A percentile compares a stretch with the other conserved stretches of the same genome.
Conservation (phyloP, 495 filamentous ascomycete species). For the Penicillium dipodomyicola region DNA sequence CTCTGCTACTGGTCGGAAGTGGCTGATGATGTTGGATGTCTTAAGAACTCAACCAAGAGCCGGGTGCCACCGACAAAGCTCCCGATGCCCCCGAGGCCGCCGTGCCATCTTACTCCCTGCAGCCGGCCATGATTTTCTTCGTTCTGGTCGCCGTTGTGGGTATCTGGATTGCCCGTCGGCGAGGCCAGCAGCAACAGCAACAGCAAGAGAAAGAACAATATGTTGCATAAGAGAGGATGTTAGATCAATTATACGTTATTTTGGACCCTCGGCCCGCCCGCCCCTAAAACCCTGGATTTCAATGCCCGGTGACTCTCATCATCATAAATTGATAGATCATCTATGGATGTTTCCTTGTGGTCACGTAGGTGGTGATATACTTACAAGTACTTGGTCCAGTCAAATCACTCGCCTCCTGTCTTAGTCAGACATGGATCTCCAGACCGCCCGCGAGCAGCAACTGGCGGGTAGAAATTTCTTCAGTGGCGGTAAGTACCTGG, state of each 20-base stretch:
- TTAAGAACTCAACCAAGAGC: constrained; percentile 25
- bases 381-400: constrained; percentile 1
- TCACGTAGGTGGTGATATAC: constrained; percentile 3
- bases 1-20: constrained; percentile 28
- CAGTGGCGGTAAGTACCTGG: constrained; percentile 11
- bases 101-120: constrained; percentile 30
- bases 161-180: constrained; percentile 34
- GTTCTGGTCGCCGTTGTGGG: constrained; percentile 40
- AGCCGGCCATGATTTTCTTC: constrained; percentile 43
- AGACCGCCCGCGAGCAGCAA: constrained; percentile 10
- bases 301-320: not conserved
- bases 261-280: not conserved
- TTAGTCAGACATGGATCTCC: constrained; percentile 10
- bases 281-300: not conserved
- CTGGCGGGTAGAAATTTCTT: constrained; percentile 17
- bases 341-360: not conserved
- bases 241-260: not conserved
- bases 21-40: constrained; percentile 39
- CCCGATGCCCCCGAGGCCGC: constrained; percentile 16
- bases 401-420: constrained; percentile 1
- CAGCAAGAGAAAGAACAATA: constrained; percentile 18
- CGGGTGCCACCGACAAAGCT: constrained; percentile 2
- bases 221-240: constrained; percentile 14
- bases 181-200: constrained; percentile 19
- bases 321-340: constrained; percentile 2